A percentile compares a stretch with the other conserved stretches of the same genome.
Conservation (phyloP, 345 rosid genomes). For the Erodium maritimum region DNA sequence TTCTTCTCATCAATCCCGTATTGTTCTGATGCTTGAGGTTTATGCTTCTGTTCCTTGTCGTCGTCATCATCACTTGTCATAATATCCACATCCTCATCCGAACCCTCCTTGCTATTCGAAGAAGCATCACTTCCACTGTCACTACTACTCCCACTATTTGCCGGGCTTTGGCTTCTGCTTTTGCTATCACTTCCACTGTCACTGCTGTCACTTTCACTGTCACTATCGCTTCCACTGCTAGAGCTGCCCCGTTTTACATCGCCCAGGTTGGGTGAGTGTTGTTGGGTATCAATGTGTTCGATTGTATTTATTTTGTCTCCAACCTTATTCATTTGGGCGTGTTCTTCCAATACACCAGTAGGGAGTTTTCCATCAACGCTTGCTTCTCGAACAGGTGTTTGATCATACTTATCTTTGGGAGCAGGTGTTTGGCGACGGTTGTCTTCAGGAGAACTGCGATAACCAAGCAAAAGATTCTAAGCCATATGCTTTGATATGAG, state of each 20-base stretch:
- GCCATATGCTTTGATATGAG: not conserved
- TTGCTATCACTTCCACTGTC: constrained; percentile 55
- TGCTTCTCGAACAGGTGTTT: constrained; percentile 33
- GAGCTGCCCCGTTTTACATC: constrained; percentile 67
- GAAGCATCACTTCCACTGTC: constrained; percentile 89
- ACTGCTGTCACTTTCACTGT: constrained; percentile 50
- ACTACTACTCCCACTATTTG: constrained; percentile 67
- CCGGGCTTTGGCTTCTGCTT: constrained; percentile 37
- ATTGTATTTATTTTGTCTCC: constrained; percentile 25
- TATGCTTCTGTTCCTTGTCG: constrained; percentile 44
- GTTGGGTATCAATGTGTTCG: constrained; percentile 40
- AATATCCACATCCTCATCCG: constrained; percentile 95
- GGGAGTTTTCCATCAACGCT: constrained; percentile 28
- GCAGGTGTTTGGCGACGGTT: constrained; percentile 23
- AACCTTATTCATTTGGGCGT: constrained; percentile 25
- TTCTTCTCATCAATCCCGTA: constrained; percentile 32
- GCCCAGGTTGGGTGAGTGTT: constrained; percentile 42
- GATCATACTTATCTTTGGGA: constrained; percentile 28
- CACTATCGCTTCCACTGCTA: constrained; percentile 63
- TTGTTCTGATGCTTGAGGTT: constrained; percentile 29
- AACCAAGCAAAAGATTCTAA: not conserved
- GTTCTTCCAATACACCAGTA: constrained; percentile 17
- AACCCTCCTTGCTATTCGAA: constrained; percentile 70
- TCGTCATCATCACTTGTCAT: constrained; percentile 77
- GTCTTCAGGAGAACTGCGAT: constrained; percentile 70